Base-by-base conservation (phyloP, 2,329 filamentous ascomycete species). In the Penicillium digitatum region DNA sequence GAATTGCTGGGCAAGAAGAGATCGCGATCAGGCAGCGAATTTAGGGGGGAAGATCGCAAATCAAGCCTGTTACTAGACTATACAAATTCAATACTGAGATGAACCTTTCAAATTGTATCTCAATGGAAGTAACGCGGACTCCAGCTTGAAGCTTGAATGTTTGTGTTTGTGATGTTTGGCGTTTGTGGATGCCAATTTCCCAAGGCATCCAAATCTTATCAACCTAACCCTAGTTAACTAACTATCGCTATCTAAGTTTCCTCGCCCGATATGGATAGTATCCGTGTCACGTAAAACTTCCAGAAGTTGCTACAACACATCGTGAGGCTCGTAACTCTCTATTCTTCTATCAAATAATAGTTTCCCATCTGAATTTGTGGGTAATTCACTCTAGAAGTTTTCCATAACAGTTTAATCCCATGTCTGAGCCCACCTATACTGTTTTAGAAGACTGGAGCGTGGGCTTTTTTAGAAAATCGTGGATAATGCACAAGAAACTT, bases 111-210 rank as follows among this genome's bases (percentile, higher is more conserved):
- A 45, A 40, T 34, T 40, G 47, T 27, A 32, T 51, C n/a, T 24
- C 34, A 39, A 50, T 16, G 5, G 26, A 37, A 34, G 40, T 37
- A 44, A 45, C 20, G 27, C 34, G 32, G 47, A 35, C 47, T 55
- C 24, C n/a, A 45, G 39, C 52, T 51, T 38, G 48, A 50, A 55
- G 47, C 47, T 45, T 39, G 40, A 37, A 34, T 51, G 52, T 55
- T 55, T 45, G 47, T 54, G 52, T 54, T 54, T 55, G 47, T 24
- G 52, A 34, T 55, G 52, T 55, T 55, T 55, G 47, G n/a, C 40
- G 26, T 39, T 24, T 34, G n/a, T 34, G 29, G 16, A 1, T 32
- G 52, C 52, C 52, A 11, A 10, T 10, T 44, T 32, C 3, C 5
- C 34, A 22, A 55, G 52, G 52, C 47, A 20, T 0, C 10, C 7